Base-by-base conservation (phyloP, 1,284 basidiomycete species). In the Rhodotorula sp. region DNA sequence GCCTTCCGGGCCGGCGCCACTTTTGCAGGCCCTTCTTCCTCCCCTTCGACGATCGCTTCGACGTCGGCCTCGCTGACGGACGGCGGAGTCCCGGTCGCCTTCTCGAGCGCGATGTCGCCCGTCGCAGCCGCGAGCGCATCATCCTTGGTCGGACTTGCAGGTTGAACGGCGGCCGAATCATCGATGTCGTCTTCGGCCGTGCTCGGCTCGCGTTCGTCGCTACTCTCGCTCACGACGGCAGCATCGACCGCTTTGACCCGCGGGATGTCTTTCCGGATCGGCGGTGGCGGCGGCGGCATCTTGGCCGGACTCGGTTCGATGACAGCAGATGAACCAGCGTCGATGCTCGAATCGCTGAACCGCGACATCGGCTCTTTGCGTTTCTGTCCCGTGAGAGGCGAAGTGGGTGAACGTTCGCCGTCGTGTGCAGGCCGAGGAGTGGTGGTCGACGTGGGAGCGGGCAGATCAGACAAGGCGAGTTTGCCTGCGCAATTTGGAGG, bases 401-500 rank as follows among this genome's bases (percentile, higher is more conserved):
- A 89, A 90, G 84, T 88, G 86, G 86, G 48, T 88, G 88, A 78
- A 1, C 82, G 20, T 43, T 39, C 12, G 39, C 29, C 34, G 20
- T 86, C 87, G 6, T 87, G 90, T 31, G 88, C 90, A 31, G 86
- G 87, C 21, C 87, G 89, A 29, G 86, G 85, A 23, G 85, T 86
- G 39, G 46, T 7, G 64, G 48, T 15, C 90, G 90, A 81, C 84
- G 87, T 5, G 88, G 87, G 75, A 60, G 90, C 91, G 21, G 87
- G 87, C 3, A 81, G 91, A 75, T 84, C 89, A 67, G 88, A 92
- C 81, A 91, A 90, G 79, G 31, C 15, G 89, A 93, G 80, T 87
- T 92, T 51, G 85, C 91, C 73, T 72, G 65, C 7, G 23, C 3
- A 5, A 43, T 14, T 15, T 15, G 5, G 8, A 18, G 4, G 20